Base-by-base conservation (phyloP, 1,139 yeast genomes). In the Yamadazyma aaseri region DNA sequence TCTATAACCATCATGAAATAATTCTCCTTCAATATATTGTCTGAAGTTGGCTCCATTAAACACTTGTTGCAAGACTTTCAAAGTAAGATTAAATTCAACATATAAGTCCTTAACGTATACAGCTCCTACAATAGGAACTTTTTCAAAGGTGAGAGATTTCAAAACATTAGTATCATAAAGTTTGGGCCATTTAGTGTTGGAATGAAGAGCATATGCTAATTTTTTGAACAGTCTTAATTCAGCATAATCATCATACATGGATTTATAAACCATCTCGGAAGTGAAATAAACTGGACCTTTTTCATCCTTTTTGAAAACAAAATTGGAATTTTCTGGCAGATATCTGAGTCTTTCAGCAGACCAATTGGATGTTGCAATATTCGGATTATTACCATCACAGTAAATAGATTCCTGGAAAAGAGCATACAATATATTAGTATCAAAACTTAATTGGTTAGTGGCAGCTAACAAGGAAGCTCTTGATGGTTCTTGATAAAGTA, bases 331-430 rank as follows among this genome's bases (percentile, higher is more conserved):
- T 5, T 52, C 62, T 2, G 55, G 47, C 2, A 36, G 32, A 21
- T 53, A 48, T 31, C 75, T 56, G 23, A 63, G 46, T 32, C 74
- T 54, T 18, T 71, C 68, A 2, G 80, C 80, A 13, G 74, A 55
- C 82, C 82, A 76, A 32, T 60, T 44, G 2, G 75, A 58, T 6
- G 41, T 14, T 18, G 20, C 26, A 4, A 36, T 28, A 3, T n/a
- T 5, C 4, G 44, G 36, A 29, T 47, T 43, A 33, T 46, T 43
- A 0, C 68, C 69, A 44, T 73, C 77, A 42, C 73, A 60, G 46
- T 77, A 76, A 12, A 76, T 76, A 5, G 79, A 76, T 44, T 77
- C 82, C 44, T 76, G 81, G 45, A 76, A 67, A 25, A 77, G 58
- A 3, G 78, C 77, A 47, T 77, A 76, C 15, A 77, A 48, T 26